Evolutionary conservation across 305 asterid genomes (phyloP).

Genomic region (Ajuga reptans): DNA sequence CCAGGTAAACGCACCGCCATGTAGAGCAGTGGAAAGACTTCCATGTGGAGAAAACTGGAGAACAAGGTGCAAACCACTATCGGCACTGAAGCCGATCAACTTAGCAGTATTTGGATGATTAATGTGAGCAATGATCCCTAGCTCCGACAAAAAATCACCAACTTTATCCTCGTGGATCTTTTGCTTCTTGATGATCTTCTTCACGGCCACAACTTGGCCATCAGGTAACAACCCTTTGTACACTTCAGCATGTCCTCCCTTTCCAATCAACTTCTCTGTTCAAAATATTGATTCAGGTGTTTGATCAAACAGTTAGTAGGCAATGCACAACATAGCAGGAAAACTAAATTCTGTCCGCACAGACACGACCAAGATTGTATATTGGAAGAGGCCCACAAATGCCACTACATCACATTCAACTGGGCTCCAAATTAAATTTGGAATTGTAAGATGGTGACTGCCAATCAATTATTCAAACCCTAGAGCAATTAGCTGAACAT

Average conservation of each 20-base stretch:
- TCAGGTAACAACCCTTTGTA: slow-evolving; percentile 71
- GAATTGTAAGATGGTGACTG: slow-evolving; percentile 11
- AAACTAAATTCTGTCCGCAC: background rate
- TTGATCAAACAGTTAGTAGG: slow-evolving; percentile 25
- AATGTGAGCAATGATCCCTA: slow-evolving; percentile 90
- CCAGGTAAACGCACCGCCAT: slow-evolving; percentile 39
- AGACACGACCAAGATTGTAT: background rate
- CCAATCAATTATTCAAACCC: slow-evolving; percentile 1
- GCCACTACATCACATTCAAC: background rate
- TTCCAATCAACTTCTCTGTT: slow-evolving; percentile 73
- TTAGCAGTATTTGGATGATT: slow-evolving; percentile 82
- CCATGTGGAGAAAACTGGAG: slow-evolving; percentile 75
- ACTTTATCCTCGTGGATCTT: slow-evolving; percentile 73
- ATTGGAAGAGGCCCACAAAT: background rate
- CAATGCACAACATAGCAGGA: slow-evolving; percentile 1
- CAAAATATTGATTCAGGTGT: slow-evolving; percentile 12
- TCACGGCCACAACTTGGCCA: slow-evolving; percentile 82
- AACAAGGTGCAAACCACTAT: slow-evolving; percentile 72
- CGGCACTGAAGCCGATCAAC: slow-evolving; percentile 77
- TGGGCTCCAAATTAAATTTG: background rate
- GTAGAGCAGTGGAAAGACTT: slow-evolving; percentile 65
- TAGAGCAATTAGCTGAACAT: slow-evolving; percentile 6
- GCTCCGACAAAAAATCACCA: slow-evolving; percentile 79
- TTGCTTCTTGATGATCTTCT: slow-evolving; percentile 55
- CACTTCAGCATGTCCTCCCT: slow-evolving; percentile 98